These are phyloP conservation scores for Taiozyma sp. DNA, from an alignment of 1,139 yeast genomes.

Conservation along the genomic window DNA sequence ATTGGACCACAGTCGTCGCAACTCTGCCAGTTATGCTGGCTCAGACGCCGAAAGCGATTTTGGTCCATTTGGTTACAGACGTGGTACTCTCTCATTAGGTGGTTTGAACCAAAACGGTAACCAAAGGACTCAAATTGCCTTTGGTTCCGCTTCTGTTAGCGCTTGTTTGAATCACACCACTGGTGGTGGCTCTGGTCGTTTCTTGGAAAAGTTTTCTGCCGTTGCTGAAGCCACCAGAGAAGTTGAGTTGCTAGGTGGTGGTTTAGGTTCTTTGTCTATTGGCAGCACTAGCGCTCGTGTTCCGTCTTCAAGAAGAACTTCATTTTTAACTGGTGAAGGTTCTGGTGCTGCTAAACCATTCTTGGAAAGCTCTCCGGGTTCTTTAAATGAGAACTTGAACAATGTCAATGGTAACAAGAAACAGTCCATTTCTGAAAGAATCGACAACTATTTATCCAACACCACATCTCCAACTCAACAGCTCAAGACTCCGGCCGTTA, in stretches of 20 bases:
- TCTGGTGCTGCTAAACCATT: slow-evolving; percentile 16
- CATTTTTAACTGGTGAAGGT: slow-evolving; percentile 35
- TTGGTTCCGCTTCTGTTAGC: slow-evolving; percentile 60
- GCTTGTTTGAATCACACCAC: slow-evolving; percentile 24
- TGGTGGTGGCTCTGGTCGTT: slow-evolving; percentile 37
- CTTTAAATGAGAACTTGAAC: slow-evolving; percentile 48
- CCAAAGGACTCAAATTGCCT: slow-evolving; percentile 24
- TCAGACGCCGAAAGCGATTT: slow-evolving; percentile 42
- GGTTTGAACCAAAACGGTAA: slow-evolving; percentile 33
- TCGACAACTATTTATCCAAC: slow-evolving; percentile 48
- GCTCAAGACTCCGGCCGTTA: slow-evolving; percentile 10
- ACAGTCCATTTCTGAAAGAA: slow-evolving; percentile 61
- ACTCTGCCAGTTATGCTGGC: slow-evolving; percentile 19
- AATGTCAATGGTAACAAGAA: slow-evolving; percentile 40
- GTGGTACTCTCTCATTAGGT: slow-evolving; percentile 40
- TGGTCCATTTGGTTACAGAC: slow-evolving; percentile 40
- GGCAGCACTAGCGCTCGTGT: slow-evolving; percentile 26
- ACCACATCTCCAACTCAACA: slow-evolving; percentile 38
- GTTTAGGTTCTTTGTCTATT: slow-evolving; percentile 29
- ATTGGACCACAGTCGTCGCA: slow-evolving; percentile 14
- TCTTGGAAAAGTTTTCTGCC: slow-evolving; percentile 63
- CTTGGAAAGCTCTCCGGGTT: slow-evolving; percentile 37
- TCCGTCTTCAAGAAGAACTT: slow-evolving; percentile 41
- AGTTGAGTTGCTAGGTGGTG: slow-evolving; percentile 47
- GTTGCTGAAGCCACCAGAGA: slow-evolving; percentile 81